Evolutionary conservation across 2,329 filamentous ascomycete genomes (phyloP).

Genomic region (Incumbomyces delicatus): DNA sequence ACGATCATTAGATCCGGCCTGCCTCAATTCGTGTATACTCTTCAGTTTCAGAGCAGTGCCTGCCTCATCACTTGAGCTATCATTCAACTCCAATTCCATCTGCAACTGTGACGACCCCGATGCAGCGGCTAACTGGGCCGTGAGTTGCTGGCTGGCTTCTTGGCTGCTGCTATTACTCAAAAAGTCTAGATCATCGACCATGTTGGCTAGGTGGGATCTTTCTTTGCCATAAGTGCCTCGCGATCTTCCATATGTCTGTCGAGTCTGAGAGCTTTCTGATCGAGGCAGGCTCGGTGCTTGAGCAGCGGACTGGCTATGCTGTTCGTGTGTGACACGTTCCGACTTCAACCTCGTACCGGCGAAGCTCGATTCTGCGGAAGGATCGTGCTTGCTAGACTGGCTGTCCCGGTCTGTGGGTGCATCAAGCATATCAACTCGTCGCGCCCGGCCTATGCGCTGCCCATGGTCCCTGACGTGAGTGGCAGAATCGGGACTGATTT

Average conservation of each 20-base stretch:
- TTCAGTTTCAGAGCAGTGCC: constrained; percentile 35
- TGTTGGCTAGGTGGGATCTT: constrained; percentile 50
- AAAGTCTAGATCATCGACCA: constrained; percentile 26
- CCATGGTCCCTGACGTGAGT: neutral
- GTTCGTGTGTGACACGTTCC: neutral
- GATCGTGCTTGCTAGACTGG: neutral
- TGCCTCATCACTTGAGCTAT: constrained; percentile 37
- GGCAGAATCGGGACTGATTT: neutral
- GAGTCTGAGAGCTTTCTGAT: constrained; percentile 4
- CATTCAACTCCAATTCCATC: constrained; percentile 14
- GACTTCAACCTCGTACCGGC: neutral
- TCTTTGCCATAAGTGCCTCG: constrained; percentile 47
- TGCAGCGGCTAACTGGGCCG: constrained; percentile 3
- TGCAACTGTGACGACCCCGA: constrained; percentile 9
- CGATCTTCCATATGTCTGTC: constrained; percentile 3
- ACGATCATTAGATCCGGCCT: constrained; percentile 47
- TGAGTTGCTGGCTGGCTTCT: constrained; percentile 10
- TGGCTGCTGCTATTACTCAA: constrained; percentile 11
- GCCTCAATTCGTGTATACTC: constrained; percentile 53
- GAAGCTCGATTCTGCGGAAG: neutral
- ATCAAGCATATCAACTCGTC: constrained; percentile 17
- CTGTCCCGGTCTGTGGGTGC: constrained; percentile 5
- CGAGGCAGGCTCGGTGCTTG: neutral
- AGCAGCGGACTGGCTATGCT: neutral
- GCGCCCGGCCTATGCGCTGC: constrained; percentile 5